Evolutionary conservation across 2,329 filamentous ascomycete species (phyloP), one percentile per base, ranked within the genome.

Genomic region (Capronia americana): DNA sequence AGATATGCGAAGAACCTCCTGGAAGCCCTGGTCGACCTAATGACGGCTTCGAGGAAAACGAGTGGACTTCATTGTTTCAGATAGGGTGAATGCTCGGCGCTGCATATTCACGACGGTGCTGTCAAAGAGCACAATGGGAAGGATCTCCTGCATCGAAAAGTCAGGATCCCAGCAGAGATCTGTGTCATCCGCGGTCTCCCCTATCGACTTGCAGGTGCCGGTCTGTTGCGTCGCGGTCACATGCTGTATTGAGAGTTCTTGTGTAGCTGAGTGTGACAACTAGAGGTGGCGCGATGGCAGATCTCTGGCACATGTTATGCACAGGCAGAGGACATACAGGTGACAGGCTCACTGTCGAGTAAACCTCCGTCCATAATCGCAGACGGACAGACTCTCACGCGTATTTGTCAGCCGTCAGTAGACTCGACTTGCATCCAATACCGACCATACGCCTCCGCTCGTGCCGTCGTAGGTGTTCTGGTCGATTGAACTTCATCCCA

Each of bases 101-200:
- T 46, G 44, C 14, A 17, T 24, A 28, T 44, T 30, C 28, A 30
- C 8, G 28, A 30, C 8, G 8, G 23, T 41, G 32, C 24, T 26
- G n/a, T 87, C 11, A 82, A 77, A 4, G 79, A 81, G 72, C 87
- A 84, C 69, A 87, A 86, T 64, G 79, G 80, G 10, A 81, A 81
- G 20, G 84, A 87, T 44, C 87, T 85, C 64, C 79, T 79, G 76
- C 82, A 79, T 2, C 77, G 70, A 56, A 61, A 78, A 20, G 75
- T 77, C 7, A 75, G 57, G 57, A 64, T 67, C 57, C 30, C 57
- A 61, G n/a, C 55, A 28, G 44, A 67, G 28, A 28, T 61, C 56
- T 32, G 57, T 41, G 30, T n/a, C n/a, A n/a, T n/a, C n/a, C n/a
- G n/a, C n/a, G n/a, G n/a, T n/a, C n/a, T 51, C 14, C 4, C 4